These are phyloP conservation scores for Penicillium sp. DNA, from an alignment of 2,329 filamentous ascomycete genomes.

Conservation along the genomic window DNA sequence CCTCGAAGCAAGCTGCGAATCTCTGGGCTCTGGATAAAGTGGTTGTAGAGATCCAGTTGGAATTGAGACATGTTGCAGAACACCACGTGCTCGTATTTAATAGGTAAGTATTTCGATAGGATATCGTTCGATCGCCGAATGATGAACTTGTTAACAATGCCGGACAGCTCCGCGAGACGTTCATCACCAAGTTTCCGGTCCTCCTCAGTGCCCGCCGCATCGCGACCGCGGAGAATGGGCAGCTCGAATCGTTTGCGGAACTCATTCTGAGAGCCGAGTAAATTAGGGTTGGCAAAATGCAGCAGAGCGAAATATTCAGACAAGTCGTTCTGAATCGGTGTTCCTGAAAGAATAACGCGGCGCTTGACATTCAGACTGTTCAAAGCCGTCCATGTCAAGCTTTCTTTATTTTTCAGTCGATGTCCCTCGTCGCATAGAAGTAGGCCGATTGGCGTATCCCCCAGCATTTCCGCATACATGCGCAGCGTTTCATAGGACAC, in stretches of 20 bases:
- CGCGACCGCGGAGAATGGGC: conserved; percentile 83
- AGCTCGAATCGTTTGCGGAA: conserved; percentile 93
- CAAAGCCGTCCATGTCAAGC: conserved; percentile 85
- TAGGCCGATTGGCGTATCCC: conserved; percentile 81
- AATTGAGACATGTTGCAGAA: conserved; percentile 95
- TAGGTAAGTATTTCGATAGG: conserved; percentile 89
- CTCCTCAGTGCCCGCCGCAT: conserved; percentile 78
- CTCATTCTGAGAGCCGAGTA: conserved; percentile 80
- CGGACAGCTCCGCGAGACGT: conserved; percentile 71
- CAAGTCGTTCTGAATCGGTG: conserved; percentile 96
- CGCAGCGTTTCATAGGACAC: conserved; percentile 96
- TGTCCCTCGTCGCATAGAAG: conserved; percentile 96
- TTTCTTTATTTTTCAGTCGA: conserved; percentile 93
- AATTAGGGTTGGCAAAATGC: conserved; percentile 90
- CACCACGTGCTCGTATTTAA: conserved; percentile 99
- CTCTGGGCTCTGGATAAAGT: conserved; percentile 92
- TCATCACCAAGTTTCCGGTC: conserved; percentile 80
- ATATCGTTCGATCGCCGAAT: conserved; percentile 98
- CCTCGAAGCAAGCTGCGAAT: conserved; percentile 87
- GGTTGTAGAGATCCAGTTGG: conserved; percentile 88
- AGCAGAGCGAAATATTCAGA: conserved; percentile 95
- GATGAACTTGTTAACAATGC: conserved; percentile 94
- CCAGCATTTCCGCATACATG: conserved; percentile 83
- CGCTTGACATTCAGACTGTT: conserved; percentile 86
- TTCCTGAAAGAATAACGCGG: conserved; percentile 91